Conservation (phyloP, 139 green algal genomes). For the Chlorella ohadii region DNA sequence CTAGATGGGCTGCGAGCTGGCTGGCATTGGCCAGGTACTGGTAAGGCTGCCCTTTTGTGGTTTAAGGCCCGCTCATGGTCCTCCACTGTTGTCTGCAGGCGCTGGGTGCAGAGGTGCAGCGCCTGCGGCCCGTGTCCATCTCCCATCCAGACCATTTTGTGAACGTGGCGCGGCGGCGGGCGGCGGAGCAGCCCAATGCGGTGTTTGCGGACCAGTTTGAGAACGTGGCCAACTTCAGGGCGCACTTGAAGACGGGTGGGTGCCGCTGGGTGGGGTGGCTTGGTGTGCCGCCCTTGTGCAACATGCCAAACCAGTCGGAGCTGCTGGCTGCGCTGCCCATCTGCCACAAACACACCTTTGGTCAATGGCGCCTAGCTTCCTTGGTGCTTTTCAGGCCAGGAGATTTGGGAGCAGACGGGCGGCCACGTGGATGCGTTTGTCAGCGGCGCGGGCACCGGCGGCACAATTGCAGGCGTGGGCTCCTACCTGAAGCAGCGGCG, state of each 20-base stretch:
- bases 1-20: no score
- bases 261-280: neutral
- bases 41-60: no score
- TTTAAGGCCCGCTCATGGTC: no score
- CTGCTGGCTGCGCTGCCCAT: no score
- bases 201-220: conserved; percentile 98
- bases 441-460: conserved; percentile 90
- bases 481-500: conserved; percentile 67
- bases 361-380: neutral
- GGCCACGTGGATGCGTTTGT: conserved; percentile 92
- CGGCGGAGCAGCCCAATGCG: conserved; percentile 53
- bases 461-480: conserved; percentile 92
- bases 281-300: no score
- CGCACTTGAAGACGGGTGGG: conserved; percentile 77
- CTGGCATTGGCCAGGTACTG: no score
- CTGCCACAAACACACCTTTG: no score
- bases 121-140: conserved; percentile 93
- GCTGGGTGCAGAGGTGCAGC: conserved; percentile 76
- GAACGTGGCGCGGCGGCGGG: conserved; percentile 80
- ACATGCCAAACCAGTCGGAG: no score
- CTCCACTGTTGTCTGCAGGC: no score
- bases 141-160: conserved; percentile 94
- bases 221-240: conserved; percentile 87
- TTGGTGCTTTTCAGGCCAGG: conserved; percentile 39
- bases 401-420: conserved; percentile 89